Evolutionary conservation across 2,329 filamentous ascomycete species (phyloP).

Genomic region (Colletotrichum tofieldiae): DNA sequence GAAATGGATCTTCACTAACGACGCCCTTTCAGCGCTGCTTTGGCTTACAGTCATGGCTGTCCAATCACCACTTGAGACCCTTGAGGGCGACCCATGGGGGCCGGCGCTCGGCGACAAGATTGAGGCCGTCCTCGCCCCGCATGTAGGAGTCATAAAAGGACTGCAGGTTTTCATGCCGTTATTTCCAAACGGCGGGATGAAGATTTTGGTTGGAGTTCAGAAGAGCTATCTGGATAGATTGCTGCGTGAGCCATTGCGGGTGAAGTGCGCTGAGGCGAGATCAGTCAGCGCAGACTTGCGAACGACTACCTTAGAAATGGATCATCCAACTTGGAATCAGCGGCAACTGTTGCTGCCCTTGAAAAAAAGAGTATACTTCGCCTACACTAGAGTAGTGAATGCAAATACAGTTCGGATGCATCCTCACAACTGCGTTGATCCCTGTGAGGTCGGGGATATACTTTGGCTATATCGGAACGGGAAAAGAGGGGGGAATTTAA

Average conservation of each 20-base stretch:
- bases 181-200: conserved; percentile 52
- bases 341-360: neutral
- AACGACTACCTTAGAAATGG: too few relatives aligned
- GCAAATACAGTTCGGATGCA: too few relatives aligned
- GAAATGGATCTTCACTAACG: conserved; percentile 50
- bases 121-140: conserved; percentile 50
- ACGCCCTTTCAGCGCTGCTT: conserved; percentile 35
- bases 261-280: conserved; percentile 24
- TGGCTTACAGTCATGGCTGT: conserved; percentile 42
- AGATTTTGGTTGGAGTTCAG: conserved; percentile 54
- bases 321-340: too few relatives aligned
- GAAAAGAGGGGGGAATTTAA: too few relatives aligned
- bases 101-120: conserved; percentile 48
- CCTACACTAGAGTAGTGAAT: too few relatives aligned
- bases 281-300: neutral
- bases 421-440: too few relatives aligned
- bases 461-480: too few relatives aligned
- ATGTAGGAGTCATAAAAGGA: conserved; percentile 53
- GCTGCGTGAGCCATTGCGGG: conserved; percentile 49
- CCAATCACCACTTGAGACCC: conserved; percentile 26
- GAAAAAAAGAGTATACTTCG: too few relatives aligned
- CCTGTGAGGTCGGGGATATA: too few relatives aligned
- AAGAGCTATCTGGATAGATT: conserved; percentile 48
- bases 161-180: conserved; percentile 51
- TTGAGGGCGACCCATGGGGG: conserved; percentile 52